Evolutionary conservation across 1,139 yeast species (phyloP).

Genomic region (Kodamaea anthophila): DNA sequence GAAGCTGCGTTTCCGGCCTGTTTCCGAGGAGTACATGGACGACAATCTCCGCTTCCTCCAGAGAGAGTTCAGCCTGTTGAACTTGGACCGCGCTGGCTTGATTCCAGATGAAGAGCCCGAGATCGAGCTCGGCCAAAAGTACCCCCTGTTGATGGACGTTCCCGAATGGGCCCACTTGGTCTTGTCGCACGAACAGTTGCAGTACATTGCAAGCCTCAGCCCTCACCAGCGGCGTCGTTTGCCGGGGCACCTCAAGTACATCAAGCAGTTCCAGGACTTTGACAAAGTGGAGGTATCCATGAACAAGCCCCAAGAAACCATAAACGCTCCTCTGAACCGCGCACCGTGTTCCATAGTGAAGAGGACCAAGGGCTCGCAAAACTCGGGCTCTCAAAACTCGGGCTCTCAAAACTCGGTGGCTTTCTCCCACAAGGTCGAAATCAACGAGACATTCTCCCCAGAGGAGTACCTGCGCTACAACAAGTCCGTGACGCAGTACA

Average conservation of each 20-base stretch:
- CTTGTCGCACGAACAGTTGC: conserved; percentile 27
- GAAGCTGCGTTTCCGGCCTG: conserved; percentile 5
- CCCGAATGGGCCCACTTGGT: conserved; percentile 14
- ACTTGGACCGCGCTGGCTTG: conserved; percentile 4
- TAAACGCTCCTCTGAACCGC: too few species aligned
- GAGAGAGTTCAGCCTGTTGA: conserved; percentile 28
- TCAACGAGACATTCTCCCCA: conserved; percentile 46
- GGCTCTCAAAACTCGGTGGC: conserved; percentile 18
- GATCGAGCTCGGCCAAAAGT: conserved; percentile 5
- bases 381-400: conserved; percentile 8
- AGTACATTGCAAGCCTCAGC: conserved; percentile 19
- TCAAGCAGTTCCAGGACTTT: conserved; percentile 36
- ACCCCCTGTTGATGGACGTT: conserved; percentile 4
- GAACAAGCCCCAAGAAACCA: conserved; percentile 29
- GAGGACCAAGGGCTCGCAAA: not conserved
- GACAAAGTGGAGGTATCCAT: conserved; percentile 27
- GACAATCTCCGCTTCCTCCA: conserved; percentile 30
- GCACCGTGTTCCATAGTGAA: too few species aligned
- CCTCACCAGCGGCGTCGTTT: conserved; percentile 26
- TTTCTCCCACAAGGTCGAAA: conserved; percentile 39
- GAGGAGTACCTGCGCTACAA: conserved; percentile 46
- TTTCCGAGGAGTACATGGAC: conserved; percentile 27
- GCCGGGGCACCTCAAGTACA: conserved; percentile 35
- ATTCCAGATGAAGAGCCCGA: conserved; percentile 5
- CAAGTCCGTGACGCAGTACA: conserved; percentile 46